A percentile compares a stretch with the other conserved stretches of the same genome.
Conservation (phyloP, 345 rosid genomes). For the Dipteronia dyeriana region DNA sequence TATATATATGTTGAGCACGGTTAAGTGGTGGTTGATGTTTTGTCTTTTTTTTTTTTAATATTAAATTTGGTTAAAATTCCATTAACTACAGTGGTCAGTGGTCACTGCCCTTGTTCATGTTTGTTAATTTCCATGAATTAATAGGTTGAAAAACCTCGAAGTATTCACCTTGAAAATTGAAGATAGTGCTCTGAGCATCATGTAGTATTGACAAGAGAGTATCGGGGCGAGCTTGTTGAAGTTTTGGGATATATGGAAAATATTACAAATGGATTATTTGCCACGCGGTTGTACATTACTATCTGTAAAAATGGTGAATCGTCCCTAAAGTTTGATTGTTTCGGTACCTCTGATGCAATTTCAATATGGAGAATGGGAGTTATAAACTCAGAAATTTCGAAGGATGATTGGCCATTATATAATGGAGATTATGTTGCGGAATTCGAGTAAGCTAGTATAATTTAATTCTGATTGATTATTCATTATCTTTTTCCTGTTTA, state of each 20-base stretch:
- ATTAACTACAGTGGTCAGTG: too few relatives aligned
- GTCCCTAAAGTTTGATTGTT: slow-evolving; percentile 60
- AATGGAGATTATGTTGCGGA: background rate
- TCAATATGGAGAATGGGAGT: slow-evolving; percentile 26
- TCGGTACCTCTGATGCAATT: slow-evolving; percentile 68
- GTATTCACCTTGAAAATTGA: slow-evolving; percentile 55
- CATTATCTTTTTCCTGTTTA: too few relatives aligned
- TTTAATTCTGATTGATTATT: too few relatives aligned
- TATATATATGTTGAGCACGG: too few relatives aligned
- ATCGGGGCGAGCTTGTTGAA: slow-evolving; percentile 62
- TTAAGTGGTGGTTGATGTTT: too few relatives aligned
- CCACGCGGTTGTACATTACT: slow-evolving; percentile 37
- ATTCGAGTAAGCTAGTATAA: slow-evolving; percentile 31
- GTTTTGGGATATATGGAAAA: slow-evolving; percentile 21
- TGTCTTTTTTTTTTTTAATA: too few relatives aligned
- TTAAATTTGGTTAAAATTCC: too few relatives aligned
- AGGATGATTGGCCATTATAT: too few relatives aligned
- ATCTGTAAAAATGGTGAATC: slow-evolving; percentile 48
- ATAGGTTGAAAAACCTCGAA: slow-evolving; percentile 28
- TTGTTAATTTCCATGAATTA: too few relatives aligned
- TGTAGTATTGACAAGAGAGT: slow-evolving; percentile 60
- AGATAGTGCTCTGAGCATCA: slow-evolving; percentile 19
- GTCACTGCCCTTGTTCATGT: too few relatives aligned
- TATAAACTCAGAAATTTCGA: too few relatives aligned
- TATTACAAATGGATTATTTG: too few relatives aligned